Conservation (phyloP, 2,329 filamentous ascomycete species). For the Purpureocillium takamizusanense region DNA sequence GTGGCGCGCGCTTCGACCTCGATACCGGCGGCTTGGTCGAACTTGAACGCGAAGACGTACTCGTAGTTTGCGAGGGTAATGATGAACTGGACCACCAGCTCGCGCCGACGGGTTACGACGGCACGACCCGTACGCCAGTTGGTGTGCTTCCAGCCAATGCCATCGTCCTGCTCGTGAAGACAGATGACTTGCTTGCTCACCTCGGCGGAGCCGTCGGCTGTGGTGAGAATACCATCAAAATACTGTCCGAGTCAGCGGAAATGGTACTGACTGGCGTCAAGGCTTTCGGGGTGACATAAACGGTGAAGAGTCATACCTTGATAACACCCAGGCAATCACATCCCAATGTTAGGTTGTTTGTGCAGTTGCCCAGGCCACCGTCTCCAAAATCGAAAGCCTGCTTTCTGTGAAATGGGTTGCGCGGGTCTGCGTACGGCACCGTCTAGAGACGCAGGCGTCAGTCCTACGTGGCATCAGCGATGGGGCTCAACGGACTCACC, state of each 20-base stretch:
- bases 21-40: slow-evolving; percentile 41
- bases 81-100: slow-evolving; percentile 52
- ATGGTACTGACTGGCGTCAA: no score
- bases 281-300: no score
- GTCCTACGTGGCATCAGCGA: neutral
- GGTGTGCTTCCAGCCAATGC: slow-evolving; percentile 53
- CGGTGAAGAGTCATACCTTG: slow-evolving; percentile 13
- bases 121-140: slow-evolving; percentile 49
- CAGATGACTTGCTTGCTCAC: slow-evolving; percentile 31
- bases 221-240: slow-evolving; percentile 23
- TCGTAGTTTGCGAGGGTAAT: slow-evolving; percentile 57
- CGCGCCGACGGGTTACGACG: slow-evolving; percentile 43
- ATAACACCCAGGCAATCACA: slow-evolving; percentile 62
- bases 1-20: slow-evolving; percentile 22
- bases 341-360: slow-evolving; percentile 57
- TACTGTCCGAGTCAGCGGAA: slow-evolving; percentile 16
- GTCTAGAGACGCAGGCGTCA: slow-evolving; percentile 9
- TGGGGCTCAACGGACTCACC: slow-evolving; percentile 24
- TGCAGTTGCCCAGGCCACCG: slow-evolving; percentile 51
- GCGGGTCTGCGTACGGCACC: slow-evolving; percentile 56
- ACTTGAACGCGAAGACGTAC: slow-evolving; percentile 34
- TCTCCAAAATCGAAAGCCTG: slow-evolving; percentile 62
- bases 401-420: slow-evolving; percentile 41
- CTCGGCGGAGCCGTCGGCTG: slow-evolving; percentile 24
- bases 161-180: slow-evolving; percentile 27